Evolutionary conservation across 1,139 yeast species (phyloP), one percentile per base, ranked within the genome.

Genomic region (Lodderomyces jiufengensis): DNA sequence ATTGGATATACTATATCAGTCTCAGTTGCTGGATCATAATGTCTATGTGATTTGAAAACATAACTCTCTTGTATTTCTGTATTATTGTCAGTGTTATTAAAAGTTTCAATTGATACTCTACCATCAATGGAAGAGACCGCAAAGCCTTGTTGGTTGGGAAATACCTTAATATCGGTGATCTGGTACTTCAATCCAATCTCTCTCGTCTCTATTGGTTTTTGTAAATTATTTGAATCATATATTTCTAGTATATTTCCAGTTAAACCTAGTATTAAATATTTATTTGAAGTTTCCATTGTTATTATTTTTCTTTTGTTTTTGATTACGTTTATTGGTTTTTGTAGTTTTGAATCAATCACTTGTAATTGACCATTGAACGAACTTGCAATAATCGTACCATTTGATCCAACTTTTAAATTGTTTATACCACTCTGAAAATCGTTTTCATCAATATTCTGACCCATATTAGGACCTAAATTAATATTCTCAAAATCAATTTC

Each of bases 41-140:
- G 44, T 25, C 95, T 63, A 55, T 90, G 97, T 47, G 95, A 84
- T 50, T 87, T 80, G 66, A 88, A 90, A 0, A 95, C 95, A 55
- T 81, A 90, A 39, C 78, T 73, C 10, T 48, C 47, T 43, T 78
- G 81, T 0, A 57, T 56, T 14, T 63, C 65, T 1, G 74, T 71
- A 0, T 71, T 54, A 2, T 74, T 67, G 38, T 81, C 77, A 18
- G 20, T 18, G 7, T 18, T 7, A 18, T 18, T 18, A 41, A 80
- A 77, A 51, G 74, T 82, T 46, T 87, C 95, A 27, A 90, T 75
- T 0, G 95, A 83, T 0, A 86, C 92, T 31, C 95, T 66, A 0
- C 97, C 97, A 49, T 88, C 97, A 10, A 87, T 72, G 3, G 95
- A 82, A n/a, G 90, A 70, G 27, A 83, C 73, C 0, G 85, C 88